Base-by-base conservation (phyloP, 2,329 filamentous ascomycete genomes). In the Delphinella strobiligena region DNA sequence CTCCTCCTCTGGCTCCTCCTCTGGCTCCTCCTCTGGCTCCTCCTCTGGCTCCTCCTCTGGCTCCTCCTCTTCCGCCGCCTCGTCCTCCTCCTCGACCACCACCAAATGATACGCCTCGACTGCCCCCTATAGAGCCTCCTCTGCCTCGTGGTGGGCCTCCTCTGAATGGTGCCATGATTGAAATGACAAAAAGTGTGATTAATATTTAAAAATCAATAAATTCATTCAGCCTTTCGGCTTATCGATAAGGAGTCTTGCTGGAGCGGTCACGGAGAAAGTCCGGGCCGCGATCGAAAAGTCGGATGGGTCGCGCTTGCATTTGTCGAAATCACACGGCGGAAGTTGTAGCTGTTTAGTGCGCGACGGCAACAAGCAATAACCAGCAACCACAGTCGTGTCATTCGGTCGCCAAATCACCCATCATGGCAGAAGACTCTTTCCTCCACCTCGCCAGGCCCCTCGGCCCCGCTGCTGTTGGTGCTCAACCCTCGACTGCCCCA, bases 391-490 rank as follows among this genome's bases (percentile, higher is more conserved):
- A 33, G 27, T 32, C 36, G 19, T 14, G 22, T 36, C n/a, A 36
- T 33, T 14, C 34, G 22, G 22, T 27, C 22, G 22, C 19, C 14
- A 15, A 27, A 31, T 19, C 24, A 35, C 40, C 64, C 74, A 87
- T 57, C 66, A 94, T 93, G 87, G 81, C 85, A 63, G 68, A 79
- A 61, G 82, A 89, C 63, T 82, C 83, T 49, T 96, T 94, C 71
- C 79, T 96, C 57, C 91, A 98, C 65, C 81, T 98, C 51, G 81
- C 89, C 59, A 80, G 91, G 64, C 91, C 91, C 56, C 73, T 96
- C 49, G 87, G 86, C 62, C 86, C 87, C 51, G 79, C 81, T 47
- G 71, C 76, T 44, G 71, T 87, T 54, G 83, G 82, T 60, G 78
- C 83, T 58, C 82, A 86, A 65, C 79, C 81, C 57, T 87, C 81